Percentiles rank a stretch among this genome's conserved stretches.
Conservation (phyloP, 2,329 filamentous ascomycete genomes). For the Diaporthe amygdali region DNA sequence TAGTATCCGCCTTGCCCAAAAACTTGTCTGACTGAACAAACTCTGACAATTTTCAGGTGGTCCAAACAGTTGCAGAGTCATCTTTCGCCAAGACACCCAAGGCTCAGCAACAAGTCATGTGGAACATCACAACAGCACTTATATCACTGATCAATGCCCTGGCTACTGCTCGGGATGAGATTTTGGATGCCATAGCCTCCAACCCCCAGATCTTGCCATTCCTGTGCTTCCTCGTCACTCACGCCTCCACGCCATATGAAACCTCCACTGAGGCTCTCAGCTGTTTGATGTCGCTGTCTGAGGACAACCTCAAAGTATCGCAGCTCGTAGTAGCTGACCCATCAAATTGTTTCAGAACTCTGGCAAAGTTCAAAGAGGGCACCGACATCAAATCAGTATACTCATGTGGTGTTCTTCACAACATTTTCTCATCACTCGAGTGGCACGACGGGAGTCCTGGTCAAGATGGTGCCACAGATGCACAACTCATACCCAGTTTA, state of each 20-base stretch:
- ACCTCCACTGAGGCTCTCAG: slow-evolving; percentile 55
- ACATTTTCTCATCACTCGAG: slow-evolving; percentile 59
- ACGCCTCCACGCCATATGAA: slow-evolving; percentile 43
- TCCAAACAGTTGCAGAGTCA: slow-evolving; percentile 38
- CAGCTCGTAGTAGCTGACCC: slow-evolving; percentile 58
- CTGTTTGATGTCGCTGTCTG: slow-evolving; percentile 62
- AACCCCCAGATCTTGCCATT: slow-evolving; percentile 56
- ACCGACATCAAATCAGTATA: slow-evolving; percentile 56
- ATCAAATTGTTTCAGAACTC: slow-evolving; percentile 51
- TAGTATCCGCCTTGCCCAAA: background rate
- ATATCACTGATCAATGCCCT: slow-evolving; percentile 58
- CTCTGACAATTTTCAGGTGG: slow-evolving; percentile 21
- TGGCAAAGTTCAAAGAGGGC: slow-evolving; percentile 54
- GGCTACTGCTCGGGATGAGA: slow-evolving; percentile 65
- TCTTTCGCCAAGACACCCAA: slow-evolving; percentile 55
- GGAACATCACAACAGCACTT: slow-evolving; percentile 60
- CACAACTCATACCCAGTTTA: slow-evolving; percentile 53
- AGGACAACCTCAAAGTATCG: slow-evolving; percentile 62
- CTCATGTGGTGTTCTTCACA: slow-evolving; percentile 67
- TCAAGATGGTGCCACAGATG: slow-evolving; percentile 54
- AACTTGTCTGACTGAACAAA: background rate
- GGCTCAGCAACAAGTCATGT: slow-evolving; percentile 57
- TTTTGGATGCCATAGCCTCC: slow-evolving; percentile 58
- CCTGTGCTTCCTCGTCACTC: slow-evolving; percentile 57
- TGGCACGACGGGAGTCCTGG: slow-evolving; percentile 59